phyloP scores from a whole-genome alignment of 495 filamentous ascomycete genomes.

The Cryomyces minteri region DNA sequence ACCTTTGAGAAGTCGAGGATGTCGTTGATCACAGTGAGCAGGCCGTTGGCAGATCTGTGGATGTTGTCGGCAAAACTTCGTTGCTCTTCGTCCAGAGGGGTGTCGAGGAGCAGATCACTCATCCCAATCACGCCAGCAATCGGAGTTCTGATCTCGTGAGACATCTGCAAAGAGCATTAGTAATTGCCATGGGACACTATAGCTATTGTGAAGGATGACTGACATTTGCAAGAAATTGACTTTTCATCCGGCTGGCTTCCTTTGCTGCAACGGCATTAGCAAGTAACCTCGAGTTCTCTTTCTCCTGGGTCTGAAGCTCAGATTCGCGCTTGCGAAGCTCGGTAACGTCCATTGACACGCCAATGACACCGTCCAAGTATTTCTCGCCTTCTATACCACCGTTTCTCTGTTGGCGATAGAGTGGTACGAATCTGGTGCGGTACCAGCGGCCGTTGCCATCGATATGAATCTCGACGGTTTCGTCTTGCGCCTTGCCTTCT shows the following conservation, averaged over 20 bases:
- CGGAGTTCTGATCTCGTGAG: slow-evolving; percentile 73
- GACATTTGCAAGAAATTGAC: slow-evolving; percentile 43
- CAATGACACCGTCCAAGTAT: slow-evolving; percentile 45
- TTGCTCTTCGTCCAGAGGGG: slow-evolving; percentile 46
- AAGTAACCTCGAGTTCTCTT: slow-evolving; percentile 40
- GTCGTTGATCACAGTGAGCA: slow-evolving; percentile 82
- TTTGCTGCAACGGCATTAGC: slow-evolving; percentile 50
- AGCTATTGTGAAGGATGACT: not conserved
- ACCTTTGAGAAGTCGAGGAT: slow-evolving; percentile 81
- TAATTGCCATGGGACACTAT: not conserved
- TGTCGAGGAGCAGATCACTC: slow-evolving; percentile 31
- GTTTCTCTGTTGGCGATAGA: slow-evolving; percentile 28
- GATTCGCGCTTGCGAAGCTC: slow-evolving; percentile 39
- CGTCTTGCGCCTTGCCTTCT: slow-evolving; percentile 28
- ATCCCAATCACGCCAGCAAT: slow-evolving; percentile 31
- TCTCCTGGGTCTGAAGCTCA: slow-evolving; percentile 34
- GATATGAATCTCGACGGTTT: slow-evolving; percentile 31
- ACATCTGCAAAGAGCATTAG: slow-evolving; percentile 33
- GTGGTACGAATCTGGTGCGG: slow-evolving; percentile 42
- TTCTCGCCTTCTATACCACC: slow-evolving; percentile 25
- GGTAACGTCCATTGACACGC: slow-evolving; percentile 46
- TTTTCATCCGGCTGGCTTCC: slow-evolving; percentile 50
- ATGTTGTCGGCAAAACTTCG: slow-evolving; percentile 61
- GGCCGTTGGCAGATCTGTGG: slow-evolving; percentile 56
- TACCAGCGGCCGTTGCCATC: slow-evolving; percentile 36